phyloP scores from a whole-genome alignment of 1,284 basidiomycete species.

The Heterobasidion annosum region DNA sequence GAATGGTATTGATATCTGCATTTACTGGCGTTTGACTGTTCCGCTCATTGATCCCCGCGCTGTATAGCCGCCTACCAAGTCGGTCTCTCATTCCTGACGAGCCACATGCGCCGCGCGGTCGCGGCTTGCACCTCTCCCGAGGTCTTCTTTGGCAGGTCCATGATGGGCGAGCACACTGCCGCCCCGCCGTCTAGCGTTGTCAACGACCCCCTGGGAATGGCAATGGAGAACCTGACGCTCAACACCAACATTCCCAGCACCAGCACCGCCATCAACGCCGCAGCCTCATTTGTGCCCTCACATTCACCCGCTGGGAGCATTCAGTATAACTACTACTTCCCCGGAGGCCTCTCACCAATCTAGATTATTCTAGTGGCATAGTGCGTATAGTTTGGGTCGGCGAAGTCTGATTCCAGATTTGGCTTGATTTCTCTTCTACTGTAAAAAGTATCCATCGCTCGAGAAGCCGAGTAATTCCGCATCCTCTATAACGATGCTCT shows the following conservation, averaged over 20 bases:
- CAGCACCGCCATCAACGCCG: too few species aligned
- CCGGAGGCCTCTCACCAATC: background rate
- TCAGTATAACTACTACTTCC: background rate
- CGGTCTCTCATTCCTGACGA: slow-evolving; percentile 89
- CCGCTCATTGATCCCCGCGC: background rate
- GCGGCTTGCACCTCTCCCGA: slow-evolving; percentile 90
- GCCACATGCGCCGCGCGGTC: slow-evolving; percentile 90
- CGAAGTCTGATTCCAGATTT: background rate
- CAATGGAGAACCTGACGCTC: slow-evolving; percentile 12
- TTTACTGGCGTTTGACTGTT: background rate
- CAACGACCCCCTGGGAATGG: slow-evolving; percentile 13
- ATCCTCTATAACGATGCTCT: background rate
- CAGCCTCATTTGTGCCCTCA: too few species aligned
- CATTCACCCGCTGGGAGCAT: too few species aligned
- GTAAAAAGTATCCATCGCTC: background rate
- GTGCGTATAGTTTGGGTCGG: background rate
- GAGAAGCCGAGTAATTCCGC: background rate
- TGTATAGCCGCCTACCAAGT: slow-evolving; percentile 83
- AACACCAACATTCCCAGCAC: background rate
- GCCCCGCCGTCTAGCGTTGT: slow-evolving; percentile 10
- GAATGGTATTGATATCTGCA: slow-evolving; percentile 53
- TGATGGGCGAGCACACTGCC: slow-evolving; percentile 13
- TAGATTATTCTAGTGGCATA: background rate
- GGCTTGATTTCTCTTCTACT: background rate
- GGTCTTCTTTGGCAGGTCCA: slow-evolving; percentile 62